Conservation (phyloP, 495 filamentous ascomycete species). For the Peziza echinospora region DNA sequence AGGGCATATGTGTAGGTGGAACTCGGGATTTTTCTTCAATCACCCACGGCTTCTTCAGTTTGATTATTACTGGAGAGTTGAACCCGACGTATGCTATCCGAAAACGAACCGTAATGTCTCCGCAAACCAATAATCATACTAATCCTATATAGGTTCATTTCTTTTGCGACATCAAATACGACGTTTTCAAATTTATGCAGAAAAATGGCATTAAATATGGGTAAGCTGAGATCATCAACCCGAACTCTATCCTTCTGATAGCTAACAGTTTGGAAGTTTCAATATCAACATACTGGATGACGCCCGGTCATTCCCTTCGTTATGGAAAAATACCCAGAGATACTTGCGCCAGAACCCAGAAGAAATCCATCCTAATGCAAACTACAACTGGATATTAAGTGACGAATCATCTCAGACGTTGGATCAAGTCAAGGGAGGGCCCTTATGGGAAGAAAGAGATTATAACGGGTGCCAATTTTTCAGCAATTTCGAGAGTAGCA, state of each 20-base stretch:
- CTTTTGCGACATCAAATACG: conserved; percentile 98
- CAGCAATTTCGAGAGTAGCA: conserved; percentile 42
- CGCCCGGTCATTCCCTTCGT: conserved; percentile 27
- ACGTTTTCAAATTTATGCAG: conserved; percentile 19
- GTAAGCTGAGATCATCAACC: background rate
- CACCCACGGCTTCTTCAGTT: conserved; percentile 65
- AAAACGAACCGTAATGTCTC: no score
- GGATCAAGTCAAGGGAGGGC: background rate
- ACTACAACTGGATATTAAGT: conserved; percentile 29
- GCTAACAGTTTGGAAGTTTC: conserved; percentile 16
- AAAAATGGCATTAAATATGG: background rate
- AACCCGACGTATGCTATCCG: conserved; percentile 69
- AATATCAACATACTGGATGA: conserved; percentile 35
- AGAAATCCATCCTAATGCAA: conserved; percentile 28
- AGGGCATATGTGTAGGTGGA: conserved; percentile 96
- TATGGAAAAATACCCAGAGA: conserved; percentile 26
- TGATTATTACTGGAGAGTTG: conserved; percentile 97
- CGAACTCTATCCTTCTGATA: background rate
- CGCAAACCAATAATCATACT: background rate
- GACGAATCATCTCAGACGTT: conserved; percentile 3
- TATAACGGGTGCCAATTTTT: conserved; percentile 36
- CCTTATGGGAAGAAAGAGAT: background rate
- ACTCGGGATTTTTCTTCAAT: conserved; percentile 92
- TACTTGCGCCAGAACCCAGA: conserved; percentile 29
- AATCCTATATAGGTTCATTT: conserved; percentile 27